Evolutionary conservation across 148 eudicot species (phyloP).

Genomic region (Fagopyrum homotropicum): DNA sequence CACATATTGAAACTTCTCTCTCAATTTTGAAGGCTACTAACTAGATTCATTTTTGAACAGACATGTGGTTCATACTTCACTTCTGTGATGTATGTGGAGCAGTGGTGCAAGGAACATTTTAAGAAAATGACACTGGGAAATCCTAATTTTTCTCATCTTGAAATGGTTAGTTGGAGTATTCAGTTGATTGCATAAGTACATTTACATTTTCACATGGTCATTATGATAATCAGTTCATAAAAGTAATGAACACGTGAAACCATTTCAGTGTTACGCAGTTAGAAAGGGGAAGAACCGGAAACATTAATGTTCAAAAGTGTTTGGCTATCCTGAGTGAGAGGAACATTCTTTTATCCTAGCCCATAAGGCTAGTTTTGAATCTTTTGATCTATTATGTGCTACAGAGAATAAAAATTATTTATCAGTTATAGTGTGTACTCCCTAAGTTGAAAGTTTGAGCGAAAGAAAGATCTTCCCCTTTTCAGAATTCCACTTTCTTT

Average conservation of each 20-base stretch:
- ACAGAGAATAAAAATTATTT: background rate
- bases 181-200: background rate
- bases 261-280: background rate
- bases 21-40: background rate
- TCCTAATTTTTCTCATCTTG: conserved; percentile 86
- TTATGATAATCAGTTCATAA: background rate
- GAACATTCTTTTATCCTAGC: background rate
- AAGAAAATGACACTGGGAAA: conserved; percentile 64
- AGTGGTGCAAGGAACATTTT: conserved; percentile 95
- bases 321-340: background rate
- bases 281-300: background rate
- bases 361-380: no score
- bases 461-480: no score
- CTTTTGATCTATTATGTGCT: background rate
- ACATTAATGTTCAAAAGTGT: background rate
- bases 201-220: background rate
- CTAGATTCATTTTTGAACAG: conserved; percentile 25
- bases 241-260: background rate
- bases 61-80: conserved; percentile 88
- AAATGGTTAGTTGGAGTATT: conserved; percentile 43
- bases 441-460: no score
- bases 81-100: conserved; percentile 90
- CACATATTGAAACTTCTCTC: conserved; percentile 1
- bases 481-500: no score
- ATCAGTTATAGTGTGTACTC: background rate